Conservation (phyloP, 192 early-diverging fungal species). For the Podila epicladia region DNA sequence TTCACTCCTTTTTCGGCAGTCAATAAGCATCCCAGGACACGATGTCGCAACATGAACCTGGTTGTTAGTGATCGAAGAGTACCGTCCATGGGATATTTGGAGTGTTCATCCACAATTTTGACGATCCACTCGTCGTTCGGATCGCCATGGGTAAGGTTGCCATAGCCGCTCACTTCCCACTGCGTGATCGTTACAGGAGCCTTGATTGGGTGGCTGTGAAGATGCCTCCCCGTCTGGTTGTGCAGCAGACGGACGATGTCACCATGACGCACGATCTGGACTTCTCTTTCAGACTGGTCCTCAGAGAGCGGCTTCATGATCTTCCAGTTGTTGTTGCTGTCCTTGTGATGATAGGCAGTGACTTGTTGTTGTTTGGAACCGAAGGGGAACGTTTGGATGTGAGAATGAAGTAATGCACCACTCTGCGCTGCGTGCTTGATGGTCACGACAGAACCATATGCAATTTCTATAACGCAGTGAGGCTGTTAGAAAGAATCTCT, state of each 20-base stretch:
- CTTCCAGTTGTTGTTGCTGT: constrained; percentile 91
- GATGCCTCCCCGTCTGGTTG: constrained; percentile 68
- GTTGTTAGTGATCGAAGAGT: constrained; percentile 75
- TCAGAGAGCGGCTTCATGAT: constrained; percentile 63
- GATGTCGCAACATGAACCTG: constrained; percentile 80
- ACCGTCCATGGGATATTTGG: constrained; percentile 60
- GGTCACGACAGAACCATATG: constrained; percentile 86
- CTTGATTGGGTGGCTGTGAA: constrained; percentile 84
- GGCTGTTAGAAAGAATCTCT: background rate
- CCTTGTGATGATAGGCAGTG: constrained; percentile 91
- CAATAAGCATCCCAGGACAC: constrained; percentile 75
- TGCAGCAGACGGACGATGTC: constrained; percentile 87
- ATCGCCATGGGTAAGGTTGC: constrained; percentile 79
- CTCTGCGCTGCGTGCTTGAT: constrained; percentile 80
- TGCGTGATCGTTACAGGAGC: constrained; percentile 78
- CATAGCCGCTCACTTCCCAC: constrained; percentile 92
- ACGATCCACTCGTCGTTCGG: constrained; percentile 90
- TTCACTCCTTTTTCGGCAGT: constrained; percentile 67
- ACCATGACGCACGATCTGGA: constrained; percentile 78
- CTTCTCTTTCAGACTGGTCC: constrained; percentile 22
- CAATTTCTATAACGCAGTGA: constrained; percentile 69
- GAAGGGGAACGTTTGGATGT: constrained; percentile 80
- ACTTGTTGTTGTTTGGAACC: constrained; percentile 96
- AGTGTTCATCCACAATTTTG: constrained; percentile 71
- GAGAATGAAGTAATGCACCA: constrained; percentile 92